Evolutionary conservation across 163 green algal species (phyloP).

Genomic region (Botryococcus braunii): DNA sequence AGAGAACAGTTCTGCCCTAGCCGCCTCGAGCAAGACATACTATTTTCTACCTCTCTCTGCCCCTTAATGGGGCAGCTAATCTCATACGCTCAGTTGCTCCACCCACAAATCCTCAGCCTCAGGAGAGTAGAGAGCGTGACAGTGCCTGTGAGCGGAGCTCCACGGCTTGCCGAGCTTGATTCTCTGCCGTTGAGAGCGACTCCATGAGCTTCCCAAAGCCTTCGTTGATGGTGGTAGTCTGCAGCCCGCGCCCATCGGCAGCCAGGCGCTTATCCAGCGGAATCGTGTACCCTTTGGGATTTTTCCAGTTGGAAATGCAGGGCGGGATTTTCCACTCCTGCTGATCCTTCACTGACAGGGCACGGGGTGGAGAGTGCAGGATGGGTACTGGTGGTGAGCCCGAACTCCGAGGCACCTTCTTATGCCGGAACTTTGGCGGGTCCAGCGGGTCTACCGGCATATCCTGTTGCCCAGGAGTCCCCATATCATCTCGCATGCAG

Average conservation of each 20-base stretch:
- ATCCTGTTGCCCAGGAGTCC: conserved; percentile 86
- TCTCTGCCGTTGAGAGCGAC: conserved; percentile 89
- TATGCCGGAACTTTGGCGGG: conserved; percentile 94
- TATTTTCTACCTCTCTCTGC: too few species aligned
- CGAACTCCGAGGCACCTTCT: conserved; percentile 72
- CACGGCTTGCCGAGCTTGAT: conserved; percentile 62
- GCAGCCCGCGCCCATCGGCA: conserved; percentile 80
- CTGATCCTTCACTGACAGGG: conserved; percentile 81
- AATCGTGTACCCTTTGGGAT: conserved; percentile 99
- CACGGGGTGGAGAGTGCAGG: conserved; percentile 89
- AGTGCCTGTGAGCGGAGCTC: conserved; percentile 6
- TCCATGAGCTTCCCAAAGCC: conserved; percentile 90
- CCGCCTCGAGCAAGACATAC: too few species aligned
- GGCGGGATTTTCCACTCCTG: conserved; percentile 98
- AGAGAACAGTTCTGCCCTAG: too few species aligned
- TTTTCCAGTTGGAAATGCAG: conserved; percentile 99
- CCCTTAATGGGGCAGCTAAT: too few species aligned
- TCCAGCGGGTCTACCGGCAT: conserved; percentile 92
- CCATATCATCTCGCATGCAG: too few species aligned
- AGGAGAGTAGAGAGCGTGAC: too few species aligned
- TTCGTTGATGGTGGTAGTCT: conserved; percentile 91
- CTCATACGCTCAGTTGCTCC: too few species aligned
- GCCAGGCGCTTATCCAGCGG: conserved; percentile 97
- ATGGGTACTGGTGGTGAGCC: conserved; percentile 86
- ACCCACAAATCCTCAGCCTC: too few species aligned